Percentiles rank a stretch among this genome's conserved stretches.
Evolutionary conservation across 306 rosid species (phyloP).

Genomic region (Lathyrus sativus): DNA sequence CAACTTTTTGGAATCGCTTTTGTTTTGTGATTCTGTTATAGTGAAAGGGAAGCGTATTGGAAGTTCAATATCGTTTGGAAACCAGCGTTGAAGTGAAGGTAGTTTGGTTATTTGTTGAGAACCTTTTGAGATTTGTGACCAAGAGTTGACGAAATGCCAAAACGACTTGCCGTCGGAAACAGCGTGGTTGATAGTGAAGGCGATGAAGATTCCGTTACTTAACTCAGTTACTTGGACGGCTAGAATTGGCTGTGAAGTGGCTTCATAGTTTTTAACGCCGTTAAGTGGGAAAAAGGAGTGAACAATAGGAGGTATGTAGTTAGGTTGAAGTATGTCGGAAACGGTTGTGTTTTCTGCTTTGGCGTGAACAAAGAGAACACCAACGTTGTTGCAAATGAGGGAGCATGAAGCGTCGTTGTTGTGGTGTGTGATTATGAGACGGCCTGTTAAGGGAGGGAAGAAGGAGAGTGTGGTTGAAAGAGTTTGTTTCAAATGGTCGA

Average conservation of each 20-base stretch:
- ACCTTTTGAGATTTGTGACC: conserved; percentile 47
- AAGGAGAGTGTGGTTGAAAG: no score
- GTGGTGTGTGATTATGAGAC: no score
- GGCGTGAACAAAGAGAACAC: conserved; percentile 44
- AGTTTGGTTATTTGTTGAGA: not conserved
- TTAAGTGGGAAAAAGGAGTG: conserved; percentile 43
- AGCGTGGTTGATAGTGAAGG: conserved; percentile 33
- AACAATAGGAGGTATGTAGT: conserved; percentile 38
- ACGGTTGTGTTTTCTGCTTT: not conserved
- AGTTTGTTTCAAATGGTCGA: conserved; percentile 28
- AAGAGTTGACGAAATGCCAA: conserved; percentile 50
- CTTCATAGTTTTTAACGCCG: conserved; percentile 19
- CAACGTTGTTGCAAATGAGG: conserved; percentile 39
- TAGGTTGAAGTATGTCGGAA: conserved; percentile 38
- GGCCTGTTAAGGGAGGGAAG: no score
- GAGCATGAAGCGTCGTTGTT: not conserved
- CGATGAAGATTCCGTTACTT: conserved; percentile 49
- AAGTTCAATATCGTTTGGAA: not conserved
- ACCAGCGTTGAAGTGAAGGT: not conserved
- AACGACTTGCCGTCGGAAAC: conserved; percentile 43
- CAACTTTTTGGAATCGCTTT: not conserved
- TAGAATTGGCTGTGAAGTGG: conserved; percentile 39
- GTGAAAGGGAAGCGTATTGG: conserved; percentile 36
- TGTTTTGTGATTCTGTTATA: not conserved
- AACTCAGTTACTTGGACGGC: conserved; percentile 56